Percentiles rank a stretch among this genome's conserved stretches.
Conservation (phyloP, 2,329 filamentous ascomycete genomes). For the Aspergillus neotritici region DNA sequence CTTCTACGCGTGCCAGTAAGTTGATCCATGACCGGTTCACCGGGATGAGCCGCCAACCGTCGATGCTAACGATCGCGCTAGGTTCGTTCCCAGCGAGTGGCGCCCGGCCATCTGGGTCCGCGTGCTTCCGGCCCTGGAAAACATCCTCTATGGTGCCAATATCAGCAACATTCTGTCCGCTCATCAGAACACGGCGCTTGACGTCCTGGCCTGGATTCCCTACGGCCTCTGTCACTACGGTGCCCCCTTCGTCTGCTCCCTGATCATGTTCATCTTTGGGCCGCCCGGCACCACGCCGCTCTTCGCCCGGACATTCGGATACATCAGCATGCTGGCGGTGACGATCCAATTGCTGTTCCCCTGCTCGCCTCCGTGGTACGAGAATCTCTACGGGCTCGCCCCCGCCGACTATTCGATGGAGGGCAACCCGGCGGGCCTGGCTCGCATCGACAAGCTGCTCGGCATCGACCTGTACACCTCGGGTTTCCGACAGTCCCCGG, state of each 20-base stretch:
- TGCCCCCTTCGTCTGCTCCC: conserved; percentile 71
- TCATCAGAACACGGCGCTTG: conserved; percentile 75
- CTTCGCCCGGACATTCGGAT: conserved; percentile 83
- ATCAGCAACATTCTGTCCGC: conserved; percentile 92
- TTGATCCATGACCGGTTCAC: conserved; percentile 20
- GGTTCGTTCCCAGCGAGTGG: conserved; percentile 84
- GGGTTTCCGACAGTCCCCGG: conserved; percentile 79
- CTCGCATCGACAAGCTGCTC: conserved; percentile 82
- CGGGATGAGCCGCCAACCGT: neutral
- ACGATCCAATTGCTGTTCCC: conserved; percentile 85
- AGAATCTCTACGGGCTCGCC: conserved; percentile 83
- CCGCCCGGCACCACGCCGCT: conserved; percentile 79
- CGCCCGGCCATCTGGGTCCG: conserved; percentile 93
- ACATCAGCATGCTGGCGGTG: conserved; percentile 84
- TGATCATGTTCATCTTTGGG: conserved; percentile 78
- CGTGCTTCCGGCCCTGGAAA: conserved; percentile 87
- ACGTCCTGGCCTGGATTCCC: conserved; percentile 86
- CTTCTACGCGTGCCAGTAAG: conserved; percentile 90
- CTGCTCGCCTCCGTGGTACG: conserved; percentile 95
- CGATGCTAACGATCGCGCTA: conserved; percentile 36
- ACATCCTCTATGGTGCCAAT: conserved; percentile 93
- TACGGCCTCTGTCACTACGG: conserved; percentile 90
- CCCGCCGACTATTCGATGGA: conserved; percentile 89
- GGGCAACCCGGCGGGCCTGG: conserved; percentile 82
- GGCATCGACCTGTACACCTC: conserved; percentile 91